Evolutionary conservation across 2,329 filamentous ascomycete genomes (phyloP).

Genomic region (Trichoderma sp.): DNA sequence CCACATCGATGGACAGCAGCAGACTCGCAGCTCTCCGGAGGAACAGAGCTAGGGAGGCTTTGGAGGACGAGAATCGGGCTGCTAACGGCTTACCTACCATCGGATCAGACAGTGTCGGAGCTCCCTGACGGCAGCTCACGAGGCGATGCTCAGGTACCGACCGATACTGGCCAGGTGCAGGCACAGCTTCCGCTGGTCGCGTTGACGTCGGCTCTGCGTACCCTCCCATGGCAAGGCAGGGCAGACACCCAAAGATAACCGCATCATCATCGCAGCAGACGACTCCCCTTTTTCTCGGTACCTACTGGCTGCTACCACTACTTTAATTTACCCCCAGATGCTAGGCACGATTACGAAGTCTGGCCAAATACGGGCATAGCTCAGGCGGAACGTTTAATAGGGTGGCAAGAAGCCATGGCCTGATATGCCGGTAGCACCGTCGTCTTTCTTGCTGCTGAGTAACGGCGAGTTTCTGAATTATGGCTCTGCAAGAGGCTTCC

Average conservation of each 20-base stretch:
- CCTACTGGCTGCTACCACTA: neutral
- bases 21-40: constrained; percentile 3
- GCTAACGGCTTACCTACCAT: constrained; percentile 9
- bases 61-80: constrained; percentile 16
- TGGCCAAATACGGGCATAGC: constrained; percentile 10
- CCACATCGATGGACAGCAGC: neutral
- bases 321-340: neutral
- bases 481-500: constrained; percentile 11
- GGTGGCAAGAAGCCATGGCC: constrained; percentile 27
- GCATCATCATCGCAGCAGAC: constrained; percentile 7
- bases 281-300: constrained; percentile 2
- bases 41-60: neutral
- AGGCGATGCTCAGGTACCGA: constrained; percentile 16
- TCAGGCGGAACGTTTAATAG: constrained; percentile 17
- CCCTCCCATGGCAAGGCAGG: neutral
- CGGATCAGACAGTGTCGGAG: constrained; percentile 1
- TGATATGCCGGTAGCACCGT: constrained; percentile 26
- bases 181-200: neutral
- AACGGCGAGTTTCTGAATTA: constrained; percentile 5
- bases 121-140: constrained; percentile 11
- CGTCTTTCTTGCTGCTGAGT: constrained; percentile 18
- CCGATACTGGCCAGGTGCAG: neutral
- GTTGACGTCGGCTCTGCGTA: neutral
- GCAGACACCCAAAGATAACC: neutral
- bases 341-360: constrained; percentile 6